Evolutionary conservation across 805 yeast genomes (phyloP).

Genomic region (Candida nitratophila): DNA sequence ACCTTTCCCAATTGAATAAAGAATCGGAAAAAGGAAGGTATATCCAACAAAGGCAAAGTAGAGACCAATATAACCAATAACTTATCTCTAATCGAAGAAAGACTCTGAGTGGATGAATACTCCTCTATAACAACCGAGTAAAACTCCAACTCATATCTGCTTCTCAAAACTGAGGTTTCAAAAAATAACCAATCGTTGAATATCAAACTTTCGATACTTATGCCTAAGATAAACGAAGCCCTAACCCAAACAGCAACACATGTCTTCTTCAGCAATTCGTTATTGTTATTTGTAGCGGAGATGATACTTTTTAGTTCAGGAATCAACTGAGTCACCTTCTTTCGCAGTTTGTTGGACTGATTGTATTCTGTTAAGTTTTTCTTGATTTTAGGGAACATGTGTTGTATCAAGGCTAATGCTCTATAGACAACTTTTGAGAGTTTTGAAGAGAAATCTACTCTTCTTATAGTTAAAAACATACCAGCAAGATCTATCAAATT

Average conservation of each 20-base stretch:
- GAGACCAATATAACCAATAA: constrained; percentile 10
- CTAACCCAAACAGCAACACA: constrained; percentile 17
- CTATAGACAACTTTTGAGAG: not conserved
- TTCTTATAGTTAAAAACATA: not conserved
- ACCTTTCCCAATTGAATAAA: constrained; percentile 10
- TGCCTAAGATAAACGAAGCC: constrained; percentile 7
- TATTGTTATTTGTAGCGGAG: constrained; percentile 5
- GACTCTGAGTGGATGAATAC: constrained; percentile 5
- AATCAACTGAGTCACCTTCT: constrained; percentile 4
- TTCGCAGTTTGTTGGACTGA: not conserved
- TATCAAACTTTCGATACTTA: constrained; percentile 15
- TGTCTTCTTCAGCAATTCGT: constrained; percentile 6
- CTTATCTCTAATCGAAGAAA: constrained; percentile 5
- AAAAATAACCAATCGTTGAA: constrained; percentile 25
- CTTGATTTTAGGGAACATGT: constrained; percentile 7
- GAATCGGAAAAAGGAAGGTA: constrained; percentile 9
- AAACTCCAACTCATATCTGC: constrained; percentile 16
- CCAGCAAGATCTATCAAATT: not conserved
- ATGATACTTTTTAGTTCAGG: constrained; percentile 12
- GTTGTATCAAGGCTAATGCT: not conserved
- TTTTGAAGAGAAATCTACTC: not conserved
- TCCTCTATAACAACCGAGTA: constrained; percentile 12
- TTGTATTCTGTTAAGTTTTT: not conserved
- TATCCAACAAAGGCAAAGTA: constrained; percentile 10
- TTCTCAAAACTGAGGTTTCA: constrained; percentile 11